phyloP scores from a whole-genome alignment of 768 basidiomycete genomes.

The Amanita fuliginea region DNA sequence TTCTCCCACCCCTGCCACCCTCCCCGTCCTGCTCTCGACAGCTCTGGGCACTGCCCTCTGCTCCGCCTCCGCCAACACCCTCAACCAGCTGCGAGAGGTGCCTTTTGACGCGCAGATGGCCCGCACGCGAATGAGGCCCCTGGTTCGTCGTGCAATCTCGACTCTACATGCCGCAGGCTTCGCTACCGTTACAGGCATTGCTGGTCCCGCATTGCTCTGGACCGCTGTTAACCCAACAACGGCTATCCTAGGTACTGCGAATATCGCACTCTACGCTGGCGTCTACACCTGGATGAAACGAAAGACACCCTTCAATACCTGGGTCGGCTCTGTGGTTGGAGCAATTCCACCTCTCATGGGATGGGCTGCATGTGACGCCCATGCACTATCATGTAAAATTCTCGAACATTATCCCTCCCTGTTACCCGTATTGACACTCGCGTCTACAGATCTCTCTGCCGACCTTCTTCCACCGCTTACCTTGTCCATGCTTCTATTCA shows the following conservation, averaged over 20 bases:
- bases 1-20: conserved; percentile 75
- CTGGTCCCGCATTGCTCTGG: conserved; percentile 71
- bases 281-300: conserved; percentile 92
- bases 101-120: conserved; percentile 97
- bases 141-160: conserved; percentile 76
- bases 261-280: conserved; percentile 85
- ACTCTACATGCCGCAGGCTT: conserved; percentile 80
- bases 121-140: conserved; percentile 77
- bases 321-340: conserved; percentile 91
- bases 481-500: conserved; percentile 78
- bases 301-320: conserved; percentile 73
- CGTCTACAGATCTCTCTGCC: conserved; percentile 42
- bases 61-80: conserved; percentile 85
- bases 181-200: conserved; percentile 62
- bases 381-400: conserved; percentile 30
- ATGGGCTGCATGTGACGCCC: conserved; percentile 90
- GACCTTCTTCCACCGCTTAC: conserved; percentile 76
- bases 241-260: conserved; percentile 71
- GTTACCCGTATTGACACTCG: conserved; percentile 48
- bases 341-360: conserved; percentile 94
- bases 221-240: conserved; percentile 80
- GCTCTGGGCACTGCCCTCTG: conserved; percentile 87
- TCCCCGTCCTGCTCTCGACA: conserved; percentile 78
- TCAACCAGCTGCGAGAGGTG: conserved; percentile 91
- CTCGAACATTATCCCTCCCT: conserved; percentile 46